These are phyloP conservation scores for Aegilops tauschii DNA, from an alignment of 176 grass and related monocot genomes.

Conservation along the genomic window DNA sequence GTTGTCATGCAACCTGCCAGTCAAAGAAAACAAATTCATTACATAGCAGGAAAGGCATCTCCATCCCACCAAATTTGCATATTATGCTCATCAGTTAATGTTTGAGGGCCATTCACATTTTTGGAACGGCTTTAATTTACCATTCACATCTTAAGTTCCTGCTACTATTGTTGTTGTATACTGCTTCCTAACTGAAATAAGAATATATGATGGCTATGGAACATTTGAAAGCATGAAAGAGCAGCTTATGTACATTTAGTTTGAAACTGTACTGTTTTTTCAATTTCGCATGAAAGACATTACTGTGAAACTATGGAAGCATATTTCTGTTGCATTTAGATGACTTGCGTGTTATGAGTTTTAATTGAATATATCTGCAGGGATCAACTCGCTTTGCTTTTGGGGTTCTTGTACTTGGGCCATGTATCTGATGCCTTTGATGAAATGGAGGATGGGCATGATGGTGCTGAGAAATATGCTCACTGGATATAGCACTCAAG, in stretches of 20 bases:
- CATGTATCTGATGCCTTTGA: background rate
- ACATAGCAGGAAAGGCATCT: background rate
- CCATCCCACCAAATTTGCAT: background rate
- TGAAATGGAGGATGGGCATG: slow-evolving; percentile 2
- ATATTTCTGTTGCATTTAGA: background rate
- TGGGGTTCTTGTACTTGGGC: background rate
- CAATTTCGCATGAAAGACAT: background rate
- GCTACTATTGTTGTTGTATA: background rate
- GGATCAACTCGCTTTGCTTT: background rate
- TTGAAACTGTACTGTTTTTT: background rate
- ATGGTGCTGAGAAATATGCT: slow-evolving; percentile 1
- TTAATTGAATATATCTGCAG: background rate
- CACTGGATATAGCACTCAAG: background rate
- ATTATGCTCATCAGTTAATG: background rate
- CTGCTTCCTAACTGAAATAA: background rate
- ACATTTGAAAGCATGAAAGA: background rate
- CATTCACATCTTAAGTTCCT: background rate
- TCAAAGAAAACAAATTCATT: background rate
- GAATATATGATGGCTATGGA: background rate
- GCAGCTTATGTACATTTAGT: background rate
- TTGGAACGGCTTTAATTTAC: background rate
- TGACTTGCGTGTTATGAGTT: background rate
- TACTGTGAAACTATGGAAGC: background rate
- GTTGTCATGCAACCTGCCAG: background rate
- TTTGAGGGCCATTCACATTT: background rate